Evolutionary conservation across 306 rosid species (phyloP).

Genomic region (Acacia melanoxylon): DNA sequence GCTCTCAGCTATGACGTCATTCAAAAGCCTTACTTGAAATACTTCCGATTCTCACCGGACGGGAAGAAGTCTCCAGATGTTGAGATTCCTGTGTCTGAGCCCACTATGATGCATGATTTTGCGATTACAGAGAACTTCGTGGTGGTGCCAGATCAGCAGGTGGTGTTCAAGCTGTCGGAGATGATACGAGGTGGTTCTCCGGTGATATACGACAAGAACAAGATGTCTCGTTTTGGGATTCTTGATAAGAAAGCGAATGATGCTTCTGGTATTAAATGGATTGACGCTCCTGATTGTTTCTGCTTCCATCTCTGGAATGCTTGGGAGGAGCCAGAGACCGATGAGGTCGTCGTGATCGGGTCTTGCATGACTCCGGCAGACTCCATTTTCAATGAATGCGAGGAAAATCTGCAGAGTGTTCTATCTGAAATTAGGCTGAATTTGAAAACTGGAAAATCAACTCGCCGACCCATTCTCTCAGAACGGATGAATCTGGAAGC

Average conservation of each 20-base stretch:
- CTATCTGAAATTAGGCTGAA: conserved; percentile 81
- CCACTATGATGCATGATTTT: conserved; percentile 96
- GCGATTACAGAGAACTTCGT: conserved; percentile 77
- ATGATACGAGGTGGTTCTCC: conserved; percentile 94
- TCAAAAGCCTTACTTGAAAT: conserved; percentile 75
- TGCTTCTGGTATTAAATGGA: conserved; percentile 57
- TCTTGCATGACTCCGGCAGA: conserved; percentile 96
- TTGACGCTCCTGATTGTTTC: conserved; percentile 84
- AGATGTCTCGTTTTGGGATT: conserved; percentile 69
- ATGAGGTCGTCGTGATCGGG: conserved; percentile 85
- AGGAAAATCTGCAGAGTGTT: conserved; percentile 65
- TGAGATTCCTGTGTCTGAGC: conserved; percentile 58
- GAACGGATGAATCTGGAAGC: conserved; percentile 85
- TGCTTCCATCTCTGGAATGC: conserved; percentile 98
- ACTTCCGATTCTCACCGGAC: conserved; percentile 56
- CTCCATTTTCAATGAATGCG: conserved; percentile 92
- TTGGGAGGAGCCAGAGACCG: conserved; percentile 72
- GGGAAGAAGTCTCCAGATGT: conserved; percentile 77
- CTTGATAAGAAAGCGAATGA: conserved; percentile 63
- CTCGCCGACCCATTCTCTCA: conserved; percentile 50
- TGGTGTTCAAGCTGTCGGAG: conserved; percentile 74
- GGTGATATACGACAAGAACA: conserved; percentile 65
- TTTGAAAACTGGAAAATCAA: conserved; percentile 66
- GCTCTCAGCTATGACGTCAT: conserved; percentile 59
- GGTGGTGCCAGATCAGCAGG: conserved; percentile 92